Evolutionary conservation across 2,329 filamentous ascomycete species (phyloP), one percentile per base, ranked within the genome.

Genomic region (Hypoxylon sp.): DNA sequence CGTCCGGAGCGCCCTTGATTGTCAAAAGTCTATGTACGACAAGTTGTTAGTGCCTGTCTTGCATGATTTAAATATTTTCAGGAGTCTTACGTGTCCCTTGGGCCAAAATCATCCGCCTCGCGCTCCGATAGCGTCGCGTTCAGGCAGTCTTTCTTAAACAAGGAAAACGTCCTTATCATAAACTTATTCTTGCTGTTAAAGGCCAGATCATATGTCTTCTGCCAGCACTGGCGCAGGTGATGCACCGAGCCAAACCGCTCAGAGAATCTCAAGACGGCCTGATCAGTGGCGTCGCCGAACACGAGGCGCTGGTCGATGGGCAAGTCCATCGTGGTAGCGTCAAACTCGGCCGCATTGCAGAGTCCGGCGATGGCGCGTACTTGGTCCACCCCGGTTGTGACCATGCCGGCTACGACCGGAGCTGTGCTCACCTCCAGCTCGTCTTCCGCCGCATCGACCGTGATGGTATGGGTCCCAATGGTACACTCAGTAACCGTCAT

Each of bases 121-220:
- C 67, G 70, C 3, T 70, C 56, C 0, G 79, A 74, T 3, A 85
- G 65, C 1, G 80, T 81, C n/a, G 75, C 59, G 2, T 64, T 48
- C 32, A 81, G 68, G 15, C 77, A 78, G 37, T 78, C 75, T n/a
- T 75, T 73, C 28, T 78, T 73, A 1, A 75, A 76, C 39, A 84
- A 68, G 2, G 80, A 80, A 50, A 89, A 85, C 0, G 88, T 84
- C 32, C 87, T 83, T 56, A 93, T 85, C 87, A 93, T 93, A 73
- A 88, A 93, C 76, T 94, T 94, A 78, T 93, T 93, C 80, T 92
- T 92, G 78, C 89, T 92, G 79, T 93, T 93, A 76, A 94, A 94
- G 0, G 89, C 86, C 26, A 92, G 79, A 56, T 90, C 87, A 69
- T 88, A 93, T 1, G 85, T 83, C 54, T 85, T 88, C 53, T 84